A percentile compares a stretch with the other conserved stretches of the same genome.
These are phyloP conservation scores for Sarocladium oryzae DNA, from an alignment of 2,329 filamentous ascomycete genomes.

Conservation along the genomic window DNA sequence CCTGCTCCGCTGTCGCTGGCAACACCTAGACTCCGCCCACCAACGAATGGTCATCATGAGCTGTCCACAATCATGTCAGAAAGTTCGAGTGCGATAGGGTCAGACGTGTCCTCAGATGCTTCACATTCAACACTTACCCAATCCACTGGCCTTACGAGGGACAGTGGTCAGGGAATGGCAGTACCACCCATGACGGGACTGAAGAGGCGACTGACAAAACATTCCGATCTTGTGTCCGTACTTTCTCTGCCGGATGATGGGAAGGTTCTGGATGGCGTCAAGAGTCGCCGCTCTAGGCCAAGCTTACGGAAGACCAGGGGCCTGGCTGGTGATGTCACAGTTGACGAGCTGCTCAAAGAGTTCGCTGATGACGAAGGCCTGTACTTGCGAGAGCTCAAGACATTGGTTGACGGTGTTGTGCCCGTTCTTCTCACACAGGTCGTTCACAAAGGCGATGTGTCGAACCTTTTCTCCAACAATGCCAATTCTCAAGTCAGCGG, in stretches of 20 bases:
- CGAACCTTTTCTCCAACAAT: constrained; percentile 58
- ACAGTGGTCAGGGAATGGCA: constrained; percentile 27
- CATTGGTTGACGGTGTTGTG: constrained; percentile 89
- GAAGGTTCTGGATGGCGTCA: constrained; percentile 50
- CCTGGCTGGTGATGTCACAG: constrained; percentile 58
- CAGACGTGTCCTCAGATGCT: constrained; percentile 44
- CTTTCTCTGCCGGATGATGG: constrained; percentile 64
- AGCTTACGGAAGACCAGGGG: constrained; percentile 71
- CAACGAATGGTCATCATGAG: constrained; percentile 48
- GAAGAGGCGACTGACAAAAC: constrained; percentile 76
- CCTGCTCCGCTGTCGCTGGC: constrained; percentile 9
- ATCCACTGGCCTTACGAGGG: constrained; percentile 42
- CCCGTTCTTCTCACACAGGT: constrained; percentile 85
- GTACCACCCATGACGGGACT: constrained; percentile 38
- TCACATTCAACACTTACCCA: constrained; percentile 46
- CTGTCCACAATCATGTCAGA: constrained; percentile 53
- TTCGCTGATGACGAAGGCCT: constrained; percentile 77
- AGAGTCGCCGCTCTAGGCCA: constrained; percentile 67
- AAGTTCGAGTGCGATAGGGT: constrained; percentile 36
- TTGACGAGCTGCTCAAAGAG: constrained; percentile 71
- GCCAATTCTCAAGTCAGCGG: constrained; percentile 47
- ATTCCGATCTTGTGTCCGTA: constrained; percentile 90
- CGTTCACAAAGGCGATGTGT: constrained; percentile 55
- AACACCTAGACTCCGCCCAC: constrained; percentile 33
- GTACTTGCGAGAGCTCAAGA: constrained; percentile 86